Evolutionary conservation across 140 eudicot species (phyloP).

Genomic region (Artemisia princeps): DNA sequence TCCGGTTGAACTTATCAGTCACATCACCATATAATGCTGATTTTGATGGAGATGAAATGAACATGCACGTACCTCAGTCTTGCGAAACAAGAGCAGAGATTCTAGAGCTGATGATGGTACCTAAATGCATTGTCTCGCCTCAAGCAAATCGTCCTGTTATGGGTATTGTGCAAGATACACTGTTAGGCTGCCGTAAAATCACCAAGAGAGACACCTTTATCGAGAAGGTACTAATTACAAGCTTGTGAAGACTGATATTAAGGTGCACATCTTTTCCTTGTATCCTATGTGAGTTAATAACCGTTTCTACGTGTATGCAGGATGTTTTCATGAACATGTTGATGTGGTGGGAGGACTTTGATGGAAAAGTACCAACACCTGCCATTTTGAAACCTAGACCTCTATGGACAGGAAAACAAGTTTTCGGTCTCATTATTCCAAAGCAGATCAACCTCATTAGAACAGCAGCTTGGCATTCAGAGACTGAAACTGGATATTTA

Average conservation of each 20-base stretch:
- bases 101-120: slow-evolving; percentile 94
- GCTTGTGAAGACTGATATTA: background rate
- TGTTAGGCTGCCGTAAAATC: slow-evolving; percentile 83
- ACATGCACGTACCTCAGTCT: slow-evolving; percentile 99
- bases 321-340: slow-evolving; percentile 94
- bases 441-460: slow-evolving; percentile 83
- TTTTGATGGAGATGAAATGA: slow-evolving; percentile 99
- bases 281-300: background rate
- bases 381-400: slow-evolving; percentile 94
- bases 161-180: slow-evolving; percentile 99
- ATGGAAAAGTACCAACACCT: slow-evolving; percentile 92
- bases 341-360: slow-evolving; percentile 99
- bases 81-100: slow-evolving; percentile 93
- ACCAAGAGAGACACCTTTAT: slow-evolving; percentile 95
- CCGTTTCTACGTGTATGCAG: slow-evolving; percentile 29
- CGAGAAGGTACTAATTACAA: slow-evolving; percentile 58
- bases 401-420: slow-evolving; percentile 96
- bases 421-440: slow-evolving; percentile 84
- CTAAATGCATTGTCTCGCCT: slow-evolving; percentile 94
- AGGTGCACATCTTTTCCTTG: too few relatives aligned
- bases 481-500: slow-evolving; percentile 57
- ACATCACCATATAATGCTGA: slow-evolving; percentile 98
- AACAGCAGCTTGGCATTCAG: slow-evolving; percentile 86
- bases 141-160: slow-evolving; percentile 93
- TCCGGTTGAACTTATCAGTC: slow-evolving; percentile 81